These are phyloP conservation scores for Mercurialis annua DNA, from an alignment of 345 rosid species.

Conservation along the genomic window DNA sequence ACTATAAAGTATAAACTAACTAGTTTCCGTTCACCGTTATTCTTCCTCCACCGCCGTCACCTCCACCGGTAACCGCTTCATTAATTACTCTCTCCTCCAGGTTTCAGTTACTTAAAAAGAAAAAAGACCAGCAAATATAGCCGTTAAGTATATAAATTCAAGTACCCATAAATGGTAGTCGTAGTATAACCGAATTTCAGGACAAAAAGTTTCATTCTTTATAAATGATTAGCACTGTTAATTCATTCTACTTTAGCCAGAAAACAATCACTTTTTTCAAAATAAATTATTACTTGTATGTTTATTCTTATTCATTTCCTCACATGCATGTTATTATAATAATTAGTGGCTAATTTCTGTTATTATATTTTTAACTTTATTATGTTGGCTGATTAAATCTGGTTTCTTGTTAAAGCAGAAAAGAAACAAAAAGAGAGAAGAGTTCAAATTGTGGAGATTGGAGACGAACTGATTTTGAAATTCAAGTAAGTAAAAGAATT, in stretches of 20 bases:
- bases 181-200: not conserved
- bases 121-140: conserved; percentile 8
- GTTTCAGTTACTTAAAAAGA: conserved; percentile 23
- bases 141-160: conserved; percentile 23
- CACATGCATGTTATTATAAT: not conserved
- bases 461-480: conserved; percentile 10
- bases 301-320: not conserved
- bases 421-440: conserved; percentile 42
- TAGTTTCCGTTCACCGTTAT: conserved; percentile 4
- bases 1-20: not conserved
- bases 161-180: not conserved
- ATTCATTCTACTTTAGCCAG: conserved; percentile 19
- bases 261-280: not conserved
- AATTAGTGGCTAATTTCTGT: not conserved
- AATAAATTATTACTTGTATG: conserved; percentile 20
- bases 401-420: conserved; percentile 7
- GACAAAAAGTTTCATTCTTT: conserved; percentile 6
- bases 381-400: not conserved
- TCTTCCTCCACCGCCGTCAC: not conserved
- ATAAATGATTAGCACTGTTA: conserved; percentile 7
- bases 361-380: not conserved
- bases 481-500: not conserved
- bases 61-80: not conserved
- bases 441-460: conserved; percentile 15
- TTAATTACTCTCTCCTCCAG: conserved; percentile 3